Base-by-base conservation (phyloP, 1,139 yeast genomes). In the Hansenula sp. region DNA sequence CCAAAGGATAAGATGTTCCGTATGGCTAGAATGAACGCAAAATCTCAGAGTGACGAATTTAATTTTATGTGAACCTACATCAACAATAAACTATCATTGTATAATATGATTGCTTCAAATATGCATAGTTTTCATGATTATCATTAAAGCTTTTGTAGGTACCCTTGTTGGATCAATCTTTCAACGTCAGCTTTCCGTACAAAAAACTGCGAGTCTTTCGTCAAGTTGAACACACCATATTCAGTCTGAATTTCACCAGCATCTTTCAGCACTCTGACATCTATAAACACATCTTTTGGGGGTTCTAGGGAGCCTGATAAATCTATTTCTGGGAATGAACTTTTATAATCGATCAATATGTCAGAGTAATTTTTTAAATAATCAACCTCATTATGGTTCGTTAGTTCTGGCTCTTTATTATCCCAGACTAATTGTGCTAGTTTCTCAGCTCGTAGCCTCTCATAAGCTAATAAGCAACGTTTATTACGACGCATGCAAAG, bases 231-330 rank as follows among this genome's bases (percentile, higher is more conserved):
- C 8, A 90, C 96, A 28, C 99, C 99, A 56, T 93, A 93, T 62
- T 93, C 99, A 0, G 99, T 93, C 60, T 91, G 97, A 34, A 93
- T 90, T 60, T 93, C 98, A 1, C 99, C 99, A 0, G 96, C 98
- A 58, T 93, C 96, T 57, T 86, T 86, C 44, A 93, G 66, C 10
- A 93, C 98, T 44, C 99, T 70, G 4, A 93, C 98, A 59, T 93
- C 99, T 12, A 93, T 86, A 57, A 91, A 93, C 35, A 93, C 85
- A 54, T 89, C 95, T 27, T 78, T 78, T 1, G 99, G 99, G 0
- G 99, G 99, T 34, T 79, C 88, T 53, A 93, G 63, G 28, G 88
- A 81, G 0, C 98, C 98, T 25, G 93, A 79, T 33, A 93, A 68
- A 58, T 93, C 99, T n/a, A 93, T 68, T 52, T 90, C 96, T 0